These are phyloP conservation scores for Pseudogymnoascus sp. DNA, from an alignment of 2,329 filamentous ascomycete genomes.

Conservation along the genomic window DNA sequence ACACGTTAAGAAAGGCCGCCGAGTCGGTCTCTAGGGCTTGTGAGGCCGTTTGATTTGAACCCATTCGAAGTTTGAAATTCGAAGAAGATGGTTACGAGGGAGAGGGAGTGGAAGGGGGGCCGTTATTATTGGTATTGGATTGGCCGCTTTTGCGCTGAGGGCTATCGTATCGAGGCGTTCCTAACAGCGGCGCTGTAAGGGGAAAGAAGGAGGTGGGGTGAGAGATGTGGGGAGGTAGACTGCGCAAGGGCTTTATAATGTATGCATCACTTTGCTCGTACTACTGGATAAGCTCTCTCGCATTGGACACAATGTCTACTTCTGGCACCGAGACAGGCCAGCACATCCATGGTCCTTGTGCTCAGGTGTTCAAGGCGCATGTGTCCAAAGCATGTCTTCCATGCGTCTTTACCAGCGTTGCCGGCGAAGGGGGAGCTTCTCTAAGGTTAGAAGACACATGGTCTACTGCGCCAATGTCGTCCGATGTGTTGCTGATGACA, in stretches of 20 bases:
- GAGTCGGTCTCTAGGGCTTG: background rate
- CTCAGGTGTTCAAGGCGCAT: background rate
- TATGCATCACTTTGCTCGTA: background rate
- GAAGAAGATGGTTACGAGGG: background rate
- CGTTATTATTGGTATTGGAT: conserved; percentile 14
- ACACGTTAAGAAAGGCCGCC: background rate
- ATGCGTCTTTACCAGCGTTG: background rate
- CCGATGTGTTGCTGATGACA: background rate
- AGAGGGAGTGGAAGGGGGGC: conserved; percentile 5
- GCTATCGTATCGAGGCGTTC: background rate
- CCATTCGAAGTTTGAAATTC: background rate
- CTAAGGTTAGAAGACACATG: background rate
- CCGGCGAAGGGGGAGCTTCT: background rate
- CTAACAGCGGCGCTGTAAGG: background rate
- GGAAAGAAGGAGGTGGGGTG: background rate
- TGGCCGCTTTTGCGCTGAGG: background rate
- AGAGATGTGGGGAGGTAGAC: background rate
- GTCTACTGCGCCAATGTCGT: background rate
- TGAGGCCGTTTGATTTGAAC: background rate
- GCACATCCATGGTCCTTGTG: background rate
- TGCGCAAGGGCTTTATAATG: background rate
- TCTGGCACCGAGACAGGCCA: background rate
- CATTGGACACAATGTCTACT: background rate
- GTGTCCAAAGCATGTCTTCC: conserved; percentile 1
- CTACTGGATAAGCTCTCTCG: conserved; percentile 3